Percentiles rank a stretch among this genome's conserved stretches.
Conservation (phyloP, 345 rosid genomes). For the Citrus maxima region DNA sequence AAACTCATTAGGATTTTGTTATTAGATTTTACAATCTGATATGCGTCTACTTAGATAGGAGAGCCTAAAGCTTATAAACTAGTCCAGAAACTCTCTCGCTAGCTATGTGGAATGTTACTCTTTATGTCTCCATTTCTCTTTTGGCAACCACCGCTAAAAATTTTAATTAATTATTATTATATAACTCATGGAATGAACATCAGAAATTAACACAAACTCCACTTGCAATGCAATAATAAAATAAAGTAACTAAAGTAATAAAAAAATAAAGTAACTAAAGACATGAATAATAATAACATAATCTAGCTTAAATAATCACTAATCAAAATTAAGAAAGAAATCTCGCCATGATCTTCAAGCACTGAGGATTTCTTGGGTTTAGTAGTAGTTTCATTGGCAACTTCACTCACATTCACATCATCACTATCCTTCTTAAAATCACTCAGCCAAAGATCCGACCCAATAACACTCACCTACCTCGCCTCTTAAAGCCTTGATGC, state of each 20-base stretch:
- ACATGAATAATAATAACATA: too few species aligned
- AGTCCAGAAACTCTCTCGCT: too few species aligned
- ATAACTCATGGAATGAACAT: background rate
- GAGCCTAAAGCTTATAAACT: too few species aligned
- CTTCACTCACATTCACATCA: slow-evolving; percentile 29
- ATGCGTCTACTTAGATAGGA: too few species aligned
- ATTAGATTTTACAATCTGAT: too few species aligned
- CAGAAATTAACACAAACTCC: background rate
- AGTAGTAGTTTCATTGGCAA: slow-evolving; percentile 14
- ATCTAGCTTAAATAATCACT: too few species aligned
- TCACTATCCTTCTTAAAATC: slow-evolving; percentile 61
- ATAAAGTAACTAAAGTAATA: too few species aligned
- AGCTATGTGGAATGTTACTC: too few species aligned
- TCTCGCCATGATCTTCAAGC: slow-evolving; percentile 82
- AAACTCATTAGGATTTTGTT: too few species aligned
- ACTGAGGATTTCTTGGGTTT: slow-evolving; percentile 63
- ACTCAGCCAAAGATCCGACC: slow-evolving; percentile 83
- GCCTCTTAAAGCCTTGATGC: slow-evolving; percentile 87
- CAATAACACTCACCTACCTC: slow-evolving; percentile 90
- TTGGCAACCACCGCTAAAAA: slow-evolving; percentile 70
- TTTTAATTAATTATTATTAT: slow-evolving; percentile 5
- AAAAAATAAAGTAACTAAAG: too few species aligned
- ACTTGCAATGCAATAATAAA: too few species aligned
- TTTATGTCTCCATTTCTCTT: slow-evolving; percentile 71
- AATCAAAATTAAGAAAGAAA: too few species aligned